Evolutionary conservation across 257 asterid species (phyloP), one percentile per base, ranked within the genome.

Genomic region (Buddleja alternifolia): DNA sequence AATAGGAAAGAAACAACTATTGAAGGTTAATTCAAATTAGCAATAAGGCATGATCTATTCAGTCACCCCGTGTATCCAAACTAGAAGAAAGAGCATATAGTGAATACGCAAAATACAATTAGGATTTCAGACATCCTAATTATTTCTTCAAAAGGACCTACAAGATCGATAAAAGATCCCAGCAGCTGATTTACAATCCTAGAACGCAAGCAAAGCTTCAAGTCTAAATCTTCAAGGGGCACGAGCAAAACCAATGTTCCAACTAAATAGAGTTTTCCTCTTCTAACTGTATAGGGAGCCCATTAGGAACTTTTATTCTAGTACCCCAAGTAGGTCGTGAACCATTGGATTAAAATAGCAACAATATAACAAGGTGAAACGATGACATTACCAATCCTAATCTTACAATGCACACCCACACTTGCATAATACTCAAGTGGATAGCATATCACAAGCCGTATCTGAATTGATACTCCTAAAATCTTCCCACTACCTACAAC

Each of bases 401-500:
- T n/a, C n/a, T n/a, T n/a, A n/a, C n/a, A n/a, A n/a, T n/a, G n/a
- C n/a, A n/a, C n/a, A n/a, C n/a, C n/a, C n/a, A n/a, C n/a, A n/a
- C n/a, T n/a, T n/a, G n/a, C n/a, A n/a, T n/a, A n/a, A n/a, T n/a
- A n/a, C n/a, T n/a, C n/a, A n/a, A n/a, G n/a, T n/a, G n/a, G n/a
- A n/a, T n/a, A n/a, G n/a, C n/a, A n/a, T n/a, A n/a, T n/a, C n/a
- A n/a, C n/a, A n/a, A n/a, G n/a, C n/a, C n/a, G n/a, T n/a, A 48
- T 45, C 60, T 20, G 42, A 29, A 52, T 52, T 10, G 3, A 44
- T 45, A 42, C 32, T 53, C 24, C 23, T 9, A 45, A 64, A 55
- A 52, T 29, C 42, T 51, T 45, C 74, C 20, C 69, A 46, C 45
- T 15, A 45, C 29, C 54, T 15, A 21, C 10, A 61, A 34, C 6